A percentile compares a stretch with the other conserved stretches of the same genome.
Conservation (phyloP, 345 rosid genomes). For the Ceriops decandra region DNA sequence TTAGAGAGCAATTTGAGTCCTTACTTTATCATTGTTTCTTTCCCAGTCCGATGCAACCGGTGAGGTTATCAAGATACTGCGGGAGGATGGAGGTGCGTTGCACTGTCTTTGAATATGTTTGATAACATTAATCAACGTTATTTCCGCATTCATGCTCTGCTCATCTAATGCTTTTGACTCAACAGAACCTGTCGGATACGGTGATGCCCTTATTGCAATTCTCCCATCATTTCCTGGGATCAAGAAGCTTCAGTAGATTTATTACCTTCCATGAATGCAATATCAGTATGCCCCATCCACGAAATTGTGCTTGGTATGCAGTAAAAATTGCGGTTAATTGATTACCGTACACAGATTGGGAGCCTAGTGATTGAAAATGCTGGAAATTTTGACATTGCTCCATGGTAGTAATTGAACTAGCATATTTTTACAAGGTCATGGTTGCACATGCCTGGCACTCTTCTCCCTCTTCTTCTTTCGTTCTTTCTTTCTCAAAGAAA, state of each 20-base stretch:
- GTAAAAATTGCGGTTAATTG: background rate
- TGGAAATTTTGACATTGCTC: slow-evolving; percentile 2
- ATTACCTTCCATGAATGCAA: background rate
- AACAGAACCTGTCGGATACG: slow-evolving; percentile 86
- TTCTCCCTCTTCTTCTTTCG: no score
- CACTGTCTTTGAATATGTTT: slow-evolving; percentile 1
- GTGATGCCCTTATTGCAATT: slow-evolving; percentile 74
- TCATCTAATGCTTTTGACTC: background rate
- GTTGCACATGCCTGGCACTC: no score
- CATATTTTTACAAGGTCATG: no score
- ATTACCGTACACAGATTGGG: background rate
- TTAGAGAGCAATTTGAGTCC: background rate
- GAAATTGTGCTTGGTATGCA: background rate
- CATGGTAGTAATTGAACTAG: background rate
- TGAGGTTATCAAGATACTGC: slow-evolving; percentile 68
- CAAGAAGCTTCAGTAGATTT: slow-evolving; percentile 70
- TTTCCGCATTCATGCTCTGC: background rate
- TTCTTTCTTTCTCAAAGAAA: no score
- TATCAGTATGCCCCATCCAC: background rate
- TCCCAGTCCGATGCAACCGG: slow-evolving; percentile 77
- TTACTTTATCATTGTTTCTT: slow-evolving; percentile 9
- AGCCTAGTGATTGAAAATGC: background rate
- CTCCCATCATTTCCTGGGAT: slow-evolving; percentile 90
- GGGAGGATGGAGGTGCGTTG: slow-evolving; percentile 72
- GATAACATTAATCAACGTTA: background rate